Conservation (phyloP, 805 yeast species). For the Jamesozyma rosinii region DNA sequence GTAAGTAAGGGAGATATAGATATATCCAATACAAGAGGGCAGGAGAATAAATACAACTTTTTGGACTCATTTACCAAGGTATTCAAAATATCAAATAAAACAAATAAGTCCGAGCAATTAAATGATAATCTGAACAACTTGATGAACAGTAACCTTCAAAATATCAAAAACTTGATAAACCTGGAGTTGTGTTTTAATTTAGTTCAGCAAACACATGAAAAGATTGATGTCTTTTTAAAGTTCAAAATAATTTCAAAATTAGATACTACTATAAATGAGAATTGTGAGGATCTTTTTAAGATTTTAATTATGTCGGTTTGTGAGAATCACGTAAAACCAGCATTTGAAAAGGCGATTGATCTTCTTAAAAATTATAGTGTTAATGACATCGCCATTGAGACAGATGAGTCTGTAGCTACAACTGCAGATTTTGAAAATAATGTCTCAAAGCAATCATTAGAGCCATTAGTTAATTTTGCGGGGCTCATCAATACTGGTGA, state of each 20-base stretch:
- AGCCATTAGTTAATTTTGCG: conserved; percentile 77
- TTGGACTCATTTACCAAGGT: conserved; percentile 57
- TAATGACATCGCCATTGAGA: conserved; percentile 14
- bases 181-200: conserved; percentile 69
- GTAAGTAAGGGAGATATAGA: conserved; percentile 26
- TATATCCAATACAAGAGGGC: conserved; percentile 12
- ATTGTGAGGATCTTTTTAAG: conserved; percentile 56
- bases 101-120: conserved; percentile 26
- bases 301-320: conserved; percentile 56
- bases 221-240: conserved; percentile 49
- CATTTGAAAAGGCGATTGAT: conserved; percentile 71
- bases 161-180: conserved; percentile 67
- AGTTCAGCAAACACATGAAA: conserved; percentile 56
- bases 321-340: conserved; percentile 67
- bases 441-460: conserved; percentile 34
- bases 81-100: conserved; percentile 35
- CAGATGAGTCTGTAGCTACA: conserved; percentile 1
- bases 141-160: conserved; percentile 62
- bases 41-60: conserved; percentile 43
- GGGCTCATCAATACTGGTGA: conserved; percentile 91
- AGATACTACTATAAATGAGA: conserved; percentile 11
- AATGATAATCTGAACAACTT: conserved; percentile 77
- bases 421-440: conserved; percentile 18
- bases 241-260: conserved; percentile 32
- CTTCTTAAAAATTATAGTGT: conserved; percentile 69